Base-by-base conservation (phyloP, 2,329 filamentous ascomycete genomes). In the Curvularia hawaiiensis region DNA sequence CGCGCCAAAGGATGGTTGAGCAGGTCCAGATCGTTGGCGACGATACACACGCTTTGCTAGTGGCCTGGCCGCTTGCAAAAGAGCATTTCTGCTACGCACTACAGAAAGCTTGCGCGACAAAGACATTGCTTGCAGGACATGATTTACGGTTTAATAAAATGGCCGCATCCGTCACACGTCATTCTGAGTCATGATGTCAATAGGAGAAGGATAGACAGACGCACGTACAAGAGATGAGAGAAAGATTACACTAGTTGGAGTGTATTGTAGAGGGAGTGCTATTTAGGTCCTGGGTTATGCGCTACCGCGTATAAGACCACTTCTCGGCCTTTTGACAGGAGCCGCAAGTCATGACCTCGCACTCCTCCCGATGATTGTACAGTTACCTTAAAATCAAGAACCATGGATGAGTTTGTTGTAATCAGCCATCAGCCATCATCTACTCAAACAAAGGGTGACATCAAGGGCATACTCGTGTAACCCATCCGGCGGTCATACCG, bases 41-140 rank as follows among this genome's bases (percentile, higher is more conserved):
- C 62, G 59, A 63, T 67, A 52, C 62, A 52, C 48, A 56, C 60
- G 65, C 63, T 65, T 64, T 68, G 63, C 62, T 68, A 62, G 68
- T 61, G 59, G 52, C 47, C 58, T 56, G 56, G 45, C 48, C 24
- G 47, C 50, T 57, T 56, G 46, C 54, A 56, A 60, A 56, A 60
- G 58, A 54, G 52, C 50, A 24, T 54, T 47, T 31, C 31, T 52
- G 56, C 59, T 65, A 55, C 49, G 53, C 47, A 59, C 55, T 58
- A 59, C 52, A 45, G 11, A 14, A 31, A 14, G 44, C 30, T 18
- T 52, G 48, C 45, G 50, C 52, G 51, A 55, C 51, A 57, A 54
- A 56, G 50, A 43, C 55, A 52, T 14, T 20, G 44, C 61, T n/a
- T 64, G 68, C 64, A 62, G 66, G 66, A 65, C 45, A 52, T 49